These are phyloP conservation scores for Solanum hybrid DNA, from an alignment of 305 asterid genomes.

Conservation along the genomic window DNA sequence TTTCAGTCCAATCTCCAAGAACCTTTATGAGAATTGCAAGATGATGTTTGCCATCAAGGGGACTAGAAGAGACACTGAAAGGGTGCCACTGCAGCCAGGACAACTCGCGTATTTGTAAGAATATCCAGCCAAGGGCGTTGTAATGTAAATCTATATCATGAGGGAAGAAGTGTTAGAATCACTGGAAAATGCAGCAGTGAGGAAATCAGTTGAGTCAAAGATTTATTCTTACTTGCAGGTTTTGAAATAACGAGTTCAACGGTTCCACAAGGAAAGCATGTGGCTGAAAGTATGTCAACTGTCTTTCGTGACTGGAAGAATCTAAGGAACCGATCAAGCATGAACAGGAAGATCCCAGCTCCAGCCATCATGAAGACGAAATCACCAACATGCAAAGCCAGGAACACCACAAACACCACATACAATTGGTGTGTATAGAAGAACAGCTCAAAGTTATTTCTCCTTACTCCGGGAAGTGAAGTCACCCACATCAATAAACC, in stretches of 20 bases:
- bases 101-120: conserved; percentile 62
- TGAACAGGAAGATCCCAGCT: conserved; percentile 67
- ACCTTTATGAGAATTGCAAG: conserved; percentile 66
- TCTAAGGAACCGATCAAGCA: conserved; percentile 86
- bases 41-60: conserved; percentile 60
- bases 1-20: conserved; percentile 71
- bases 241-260: conserved; percentile 69
- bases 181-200: background rate
- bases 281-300: conserved; percentile 54
- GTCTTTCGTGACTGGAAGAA: conserved; percentile 69
- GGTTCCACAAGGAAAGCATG: conserved; percentile 69
- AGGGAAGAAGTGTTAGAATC: background rate
- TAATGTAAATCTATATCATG: conserved; percentile 48
- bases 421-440: conserved; percentile 83
- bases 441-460: conserved; percentile 64
- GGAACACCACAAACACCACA: conserved; percentile 54
- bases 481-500: conserved; percentile 85
- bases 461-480: conserved; percentile 74
- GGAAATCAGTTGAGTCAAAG: background rate
- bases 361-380: conserved; percentile 54
- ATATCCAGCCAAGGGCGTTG: conserved; percentile 83
- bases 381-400: conserved; percentile 79
- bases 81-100: conserved; percentile 94
- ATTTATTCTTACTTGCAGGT: conserved; percentile 45
- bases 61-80: conserved; percentile 82